These are phyloP conservation scores for Mycena epipterygia DNA, from an alignment of 768 basidiomycete species.

Conservation along the genomic window DNA sequence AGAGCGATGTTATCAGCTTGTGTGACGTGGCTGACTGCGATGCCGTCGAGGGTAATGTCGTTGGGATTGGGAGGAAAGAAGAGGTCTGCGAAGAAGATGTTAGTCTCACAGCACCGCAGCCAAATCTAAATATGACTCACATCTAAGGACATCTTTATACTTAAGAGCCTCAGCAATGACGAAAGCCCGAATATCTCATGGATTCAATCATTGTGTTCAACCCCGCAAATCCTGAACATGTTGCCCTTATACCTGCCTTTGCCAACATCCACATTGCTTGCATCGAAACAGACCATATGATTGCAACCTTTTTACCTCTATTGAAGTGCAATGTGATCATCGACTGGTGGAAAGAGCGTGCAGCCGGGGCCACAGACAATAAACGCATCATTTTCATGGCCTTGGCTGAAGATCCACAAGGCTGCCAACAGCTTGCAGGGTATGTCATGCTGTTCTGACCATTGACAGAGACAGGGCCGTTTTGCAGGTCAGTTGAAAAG, in stretches of 20 bases:
- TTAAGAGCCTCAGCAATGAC: too few relatives aligned
- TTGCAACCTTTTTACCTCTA: constrained; percentile 26
- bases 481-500: constrained; percentile 26
- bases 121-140: too few relatives aligned
- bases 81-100: too few relatives aligned
- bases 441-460: constrained; percentile 24
- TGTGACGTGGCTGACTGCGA: too few relatives aligned
- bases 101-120: too few relatives aligned
- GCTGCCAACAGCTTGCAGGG: constrained; percentile 1
- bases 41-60: too few relatives aligned
- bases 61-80: too few relatives aligned
- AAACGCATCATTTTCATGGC: constrained; percentile 21
- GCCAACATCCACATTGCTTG: constrained; percentile 34
- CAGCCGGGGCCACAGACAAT: neutral
- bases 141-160: too few relatives aligned
- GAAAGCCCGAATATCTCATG: too few relatives aligned
- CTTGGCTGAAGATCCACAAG: neutral
- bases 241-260: constrained; percentile 22
- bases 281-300: constrained; percentile 24
- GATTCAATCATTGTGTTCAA: constrained; percentile 6
- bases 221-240: constrained; percentile 12
- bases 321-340: constrained; percentile 15
- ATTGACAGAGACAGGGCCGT: constrained; percentile 17
- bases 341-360: constrained; percentile 20
- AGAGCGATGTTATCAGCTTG: too few relatives aligned